Percentiles rank a stretch among this genome's conserved stretches.
phyloP scores from a whole-genome alignment of 1,284 basidiomycete genomes.

The Sphagnurus paluster region DNA sequence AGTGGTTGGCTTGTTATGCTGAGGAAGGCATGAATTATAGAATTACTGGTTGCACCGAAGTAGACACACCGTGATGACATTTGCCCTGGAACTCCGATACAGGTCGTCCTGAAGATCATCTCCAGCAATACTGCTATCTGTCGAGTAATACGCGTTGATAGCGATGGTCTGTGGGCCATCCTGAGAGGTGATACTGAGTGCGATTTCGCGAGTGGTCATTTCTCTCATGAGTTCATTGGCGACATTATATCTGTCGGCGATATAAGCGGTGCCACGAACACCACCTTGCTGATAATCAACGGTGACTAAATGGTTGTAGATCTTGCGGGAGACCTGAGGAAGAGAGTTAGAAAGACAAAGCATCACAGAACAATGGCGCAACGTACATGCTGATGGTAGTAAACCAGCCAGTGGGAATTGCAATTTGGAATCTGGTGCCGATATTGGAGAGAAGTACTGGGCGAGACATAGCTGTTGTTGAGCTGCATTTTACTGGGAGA shows the following conservation, averaged over 20 bases:
- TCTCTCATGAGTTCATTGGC: conserved; percentile 11
- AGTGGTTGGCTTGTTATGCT: conserved; percentile 8
- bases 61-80: conserved; percentile 9
- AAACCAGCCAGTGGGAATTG: conserved; percentile 11
- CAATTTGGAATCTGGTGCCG: conserved; percentile 9
- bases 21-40: neutral
- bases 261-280: neutral
- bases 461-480: conserved; percentile 9
- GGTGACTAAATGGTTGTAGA: conserved; percentile 11
- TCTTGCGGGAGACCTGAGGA: conserved; percentile 11
- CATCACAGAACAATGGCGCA: neutral
- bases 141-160: conserved; percentile 10
- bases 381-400: conserved; percentile 9
- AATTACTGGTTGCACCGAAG: neutral
- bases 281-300: conserved; percentile 5
- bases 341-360: neutral
- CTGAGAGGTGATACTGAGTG: conserved; percentile 9
- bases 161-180: conserved; percentile 2
- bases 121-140: neutral
- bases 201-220: neutral
- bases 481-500: neutral
- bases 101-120: conserved; percentile 4
- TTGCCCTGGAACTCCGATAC: conserved; percentile 8
- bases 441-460: conserved; percentile 7
- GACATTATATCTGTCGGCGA: conserved; percentile 4